A percentile compares a stretch with the other conserved stretches of the same genome.
These are phyloP conservation scores for Bipolaris cookei DNA, from an alignment of 2,329 filamentous ascomycete genomes.

Conservation along the genomic window DNA sequence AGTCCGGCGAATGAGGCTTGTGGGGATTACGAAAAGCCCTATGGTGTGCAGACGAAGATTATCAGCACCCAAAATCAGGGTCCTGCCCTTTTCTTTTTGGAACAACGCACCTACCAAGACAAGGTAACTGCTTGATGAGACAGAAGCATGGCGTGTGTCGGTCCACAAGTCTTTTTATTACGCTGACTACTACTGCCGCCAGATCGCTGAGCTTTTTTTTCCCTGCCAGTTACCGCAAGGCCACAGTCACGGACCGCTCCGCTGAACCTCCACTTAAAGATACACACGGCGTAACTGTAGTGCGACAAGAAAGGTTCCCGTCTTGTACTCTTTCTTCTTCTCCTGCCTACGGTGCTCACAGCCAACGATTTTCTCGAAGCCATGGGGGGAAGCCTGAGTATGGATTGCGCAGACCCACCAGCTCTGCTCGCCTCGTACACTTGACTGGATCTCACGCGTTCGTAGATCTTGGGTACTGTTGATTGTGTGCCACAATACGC, in stretches of 20 bases:
- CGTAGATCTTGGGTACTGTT: not conserved
- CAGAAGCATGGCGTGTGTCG: not conserved
- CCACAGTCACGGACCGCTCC: slow-evolving; percentile 14
- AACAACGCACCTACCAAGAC: not conserved
- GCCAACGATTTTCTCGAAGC: not conserved
- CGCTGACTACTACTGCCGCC: slow-evolving; percentile 6
- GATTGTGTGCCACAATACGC: slow-evolving; percentile 5
- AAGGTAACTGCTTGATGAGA: not conserved
- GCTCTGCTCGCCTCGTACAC: not conserved
- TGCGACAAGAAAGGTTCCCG: slow-evolving; percentile 20
- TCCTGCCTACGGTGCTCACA: slow-evolving; percentile 8
- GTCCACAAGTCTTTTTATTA: not conserved
- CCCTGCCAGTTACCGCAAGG: not conserved
- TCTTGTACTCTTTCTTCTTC: slow-evolving; percentile 19
- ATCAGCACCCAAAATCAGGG: not conserved
- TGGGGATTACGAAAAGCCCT: not conserved
- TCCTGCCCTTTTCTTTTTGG: not conserved
- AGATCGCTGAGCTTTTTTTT: slow-evolving; percentile 6
- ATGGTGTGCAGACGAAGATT: not conserved
- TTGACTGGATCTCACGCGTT: not conserved
- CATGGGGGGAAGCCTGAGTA: not conserved
- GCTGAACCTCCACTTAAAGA: slow-evolving; percentile 6
- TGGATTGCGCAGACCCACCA: not conserved
- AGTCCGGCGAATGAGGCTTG: slow-evolving; percentile 11
- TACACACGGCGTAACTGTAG: slow-evolving; percentile 16